Percentiles rank a stretch among this genome's conserved stretches.
Conservation (phyloP, 1,284 basidiomycete species). For the Marasmius tenuissimus region DNA sequence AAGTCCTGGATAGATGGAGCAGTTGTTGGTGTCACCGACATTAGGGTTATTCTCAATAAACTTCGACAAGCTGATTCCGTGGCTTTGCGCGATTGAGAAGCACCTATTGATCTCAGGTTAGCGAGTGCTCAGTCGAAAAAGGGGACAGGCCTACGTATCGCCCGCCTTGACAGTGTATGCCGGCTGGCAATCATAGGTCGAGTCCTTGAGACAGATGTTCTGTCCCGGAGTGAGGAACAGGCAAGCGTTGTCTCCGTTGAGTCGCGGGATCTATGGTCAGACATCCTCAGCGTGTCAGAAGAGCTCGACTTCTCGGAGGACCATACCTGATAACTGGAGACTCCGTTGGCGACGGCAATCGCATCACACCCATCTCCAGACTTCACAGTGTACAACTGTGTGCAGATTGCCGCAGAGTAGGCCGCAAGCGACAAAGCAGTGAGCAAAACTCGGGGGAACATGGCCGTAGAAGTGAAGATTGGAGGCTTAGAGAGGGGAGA, state of each 20-base stretch:
- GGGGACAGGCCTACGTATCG: neutral
- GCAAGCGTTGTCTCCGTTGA: neutral
- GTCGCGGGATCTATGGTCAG: neutral
- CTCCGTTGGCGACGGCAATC: neutral
- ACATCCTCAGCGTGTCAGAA: neutral
- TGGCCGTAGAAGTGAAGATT: neutral
- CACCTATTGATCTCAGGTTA: neutral
- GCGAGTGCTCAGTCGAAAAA: no score
- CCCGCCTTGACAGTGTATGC: neutral
- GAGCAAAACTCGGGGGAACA: neutral
- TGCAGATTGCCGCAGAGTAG: neutral
- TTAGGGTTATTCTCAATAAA: neutral
- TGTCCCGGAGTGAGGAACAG: neutral
- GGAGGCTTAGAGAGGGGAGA: neutral
- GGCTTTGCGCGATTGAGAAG: neutral
- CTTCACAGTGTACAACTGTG: neutral
- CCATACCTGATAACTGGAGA: neutral
- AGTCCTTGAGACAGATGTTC: neutral
- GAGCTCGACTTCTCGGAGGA: neutral
- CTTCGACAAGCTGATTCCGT: neutral
- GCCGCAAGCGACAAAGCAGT: neutral
- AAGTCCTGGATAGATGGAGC: neutral
- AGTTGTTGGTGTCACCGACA: neutral
- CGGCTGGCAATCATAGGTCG: neutral
- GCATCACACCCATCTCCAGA: neutral